phyloP scores from a whole-genome alignment of 2,329 filamentous ascomycete genomes.

The Graphilbum fragrans region DNA sequence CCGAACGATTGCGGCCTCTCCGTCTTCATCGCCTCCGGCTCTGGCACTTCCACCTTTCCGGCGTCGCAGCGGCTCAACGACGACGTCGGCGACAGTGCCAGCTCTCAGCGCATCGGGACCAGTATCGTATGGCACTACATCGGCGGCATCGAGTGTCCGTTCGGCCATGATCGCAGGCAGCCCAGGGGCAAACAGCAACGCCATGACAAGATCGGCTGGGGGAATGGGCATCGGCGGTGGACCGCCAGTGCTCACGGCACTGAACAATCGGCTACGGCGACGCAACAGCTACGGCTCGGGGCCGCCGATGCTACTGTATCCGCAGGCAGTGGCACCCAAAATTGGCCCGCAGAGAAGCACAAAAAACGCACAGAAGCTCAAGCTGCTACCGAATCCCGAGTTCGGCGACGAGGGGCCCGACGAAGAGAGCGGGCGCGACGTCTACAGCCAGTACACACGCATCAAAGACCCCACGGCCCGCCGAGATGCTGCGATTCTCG shows the following conservation, averaged over 20 bases:
- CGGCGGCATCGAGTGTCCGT: not conserved
- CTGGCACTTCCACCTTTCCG: conserved; percentile 20
- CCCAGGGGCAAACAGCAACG: not conserved
- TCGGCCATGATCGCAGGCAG: not conserved
- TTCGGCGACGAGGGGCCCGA: conserved; percentile 64
- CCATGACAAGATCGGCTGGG: not conserved
- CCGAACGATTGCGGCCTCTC: conserved; percentile 41
- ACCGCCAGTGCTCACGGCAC: conserved; percentile 57
- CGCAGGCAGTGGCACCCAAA: conserved; percentile 42
- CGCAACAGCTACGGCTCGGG: conserved; percentile 63
- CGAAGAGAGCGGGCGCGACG: conserved; percentile 86
- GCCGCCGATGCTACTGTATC: conserved; percentile 9
- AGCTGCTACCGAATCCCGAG: conserved; percentile 87
- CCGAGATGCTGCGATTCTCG: conserved; percentile 80
- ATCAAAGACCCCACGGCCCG: conserved; percentile 95
- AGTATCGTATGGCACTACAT: conserved; percentile 14
- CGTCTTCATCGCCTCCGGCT: conserved; percentile 2
- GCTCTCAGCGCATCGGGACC: conserved; percentile 16
- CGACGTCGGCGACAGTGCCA: conserved; percentile 19
- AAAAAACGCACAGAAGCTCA: conserved; percentile 92
- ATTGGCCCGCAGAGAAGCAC: conserved; percentile 91
- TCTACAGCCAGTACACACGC: conserved; percentile 93
- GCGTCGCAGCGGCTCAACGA: conserved; percentile 14
- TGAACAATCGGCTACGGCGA: conserved; percentile 80
- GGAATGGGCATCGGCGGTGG: not conserved